Evolutionary conservation across 768 basidiomycete genomes (phyloP).

Genomic region (Pleurotus tuber-regium): DNA sequence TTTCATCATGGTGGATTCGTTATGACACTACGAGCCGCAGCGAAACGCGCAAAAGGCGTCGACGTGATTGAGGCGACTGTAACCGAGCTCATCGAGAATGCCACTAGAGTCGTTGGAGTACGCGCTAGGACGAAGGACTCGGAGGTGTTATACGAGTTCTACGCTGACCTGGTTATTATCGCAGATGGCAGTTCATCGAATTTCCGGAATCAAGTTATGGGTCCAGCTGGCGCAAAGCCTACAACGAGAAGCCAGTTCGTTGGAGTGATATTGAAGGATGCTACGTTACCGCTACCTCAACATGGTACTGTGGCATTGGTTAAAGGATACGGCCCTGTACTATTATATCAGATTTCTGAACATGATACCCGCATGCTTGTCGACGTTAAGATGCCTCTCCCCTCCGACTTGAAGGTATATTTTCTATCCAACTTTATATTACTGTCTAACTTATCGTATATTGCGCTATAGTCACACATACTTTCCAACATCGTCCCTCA

Average conservation of each 20-base stretch:
- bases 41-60: conserved; percentile 57
- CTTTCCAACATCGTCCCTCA: conserved; percentile 71
- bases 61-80: conserved; percentile 86
- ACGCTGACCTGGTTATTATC: conserved; percentile 78
- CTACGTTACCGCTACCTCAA: conserved; percentile 64
- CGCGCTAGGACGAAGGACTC: conserved; percentile 46
- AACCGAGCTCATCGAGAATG: conserved; percentile 66
- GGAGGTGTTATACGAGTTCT: conserved; percentile 39
- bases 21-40: conserved; percentile 69
- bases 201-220: conserved; percentile 74
- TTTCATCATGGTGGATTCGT: conserved; percentile 97
- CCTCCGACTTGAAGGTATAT: conserved; percentile 74
- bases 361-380: conserved; percentile 92
- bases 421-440: background rate
- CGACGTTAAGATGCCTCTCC: conserved; percentile 83
- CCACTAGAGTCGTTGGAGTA: conserved; percentile 61
- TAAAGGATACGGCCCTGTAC: conserved; percentile 80
- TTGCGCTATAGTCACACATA: conserved; percentile 57
- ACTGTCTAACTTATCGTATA: background rate
- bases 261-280: conserved; percentile 81
- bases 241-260: conserved; percentile 76
- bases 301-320: conserved; percentile 86
- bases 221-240: conserved; percentile 44
- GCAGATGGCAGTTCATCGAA: conserved; percentile 97
- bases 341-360: conserved; percentile 89